A percentile compares a stretch with the other conserved stretches of the same genome.
Conservation (phyloP, 371 early-diverging fungal genomes). For the Circinella minor region DNA sequence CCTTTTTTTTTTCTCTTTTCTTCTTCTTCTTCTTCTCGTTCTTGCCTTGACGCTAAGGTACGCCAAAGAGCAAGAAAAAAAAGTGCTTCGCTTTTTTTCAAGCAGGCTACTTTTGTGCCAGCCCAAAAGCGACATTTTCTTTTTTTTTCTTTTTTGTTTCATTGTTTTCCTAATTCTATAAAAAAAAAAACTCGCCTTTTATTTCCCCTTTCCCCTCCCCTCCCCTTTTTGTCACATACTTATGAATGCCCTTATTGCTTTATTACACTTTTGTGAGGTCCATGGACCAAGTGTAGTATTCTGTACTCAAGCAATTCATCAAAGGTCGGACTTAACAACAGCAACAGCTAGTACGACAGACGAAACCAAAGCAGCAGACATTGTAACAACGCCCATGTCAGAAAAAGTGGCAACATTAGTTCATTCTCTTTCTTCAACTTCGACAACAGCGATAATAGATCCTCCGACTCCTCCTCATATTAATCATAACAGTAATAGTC, state of each 20-base stretch:
- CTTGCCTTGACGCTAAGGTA: not conserved
- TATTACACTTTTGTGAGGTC: conserved; percentile 63
- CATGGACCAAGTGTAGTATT: conserved; percentile 63
- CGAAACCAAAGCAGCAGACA: not conserved
- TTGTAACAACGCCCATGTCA: not conserved
- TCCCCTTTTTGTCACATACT: not conserved
- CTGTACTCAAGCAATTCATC: conserved; percentile 60
- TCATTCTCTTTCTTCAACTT: not conserved
- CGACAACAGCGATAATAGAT: conserved; percentile 1
- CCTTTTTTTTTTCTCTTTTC: not conserved
- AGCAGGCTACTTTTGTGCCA: conserved; percentile 9
- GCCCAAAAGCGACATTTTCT: conserved; percentile 1
- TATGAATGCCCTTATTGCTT: conserved; percentile 60
- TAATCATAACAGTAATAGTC: too few species aligned
- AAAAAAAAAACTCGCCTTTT: too few species aligned
- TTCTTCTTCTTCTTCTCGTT: not conserved
- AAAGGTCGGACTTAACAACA: conserved; percentile 6
- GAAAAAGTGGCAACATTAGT: not conserved
- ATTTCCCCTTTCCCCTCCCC: not conserved
- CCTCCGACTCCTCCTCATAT: conserved; percentile 3
- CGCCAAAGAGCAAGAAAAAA: conserved; percentile 11
- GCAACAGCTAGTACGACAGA: not conserved
- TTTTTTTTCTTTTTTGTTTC: too few species aligned
- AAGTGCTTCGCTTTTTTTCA: conserved; percentile 9
- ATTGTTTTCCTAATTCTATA: too few species aligned